Base-by-base conservation (phyloP, 2,329 filamentous ascomycete species). In the Penicillium sp. region DNA sequence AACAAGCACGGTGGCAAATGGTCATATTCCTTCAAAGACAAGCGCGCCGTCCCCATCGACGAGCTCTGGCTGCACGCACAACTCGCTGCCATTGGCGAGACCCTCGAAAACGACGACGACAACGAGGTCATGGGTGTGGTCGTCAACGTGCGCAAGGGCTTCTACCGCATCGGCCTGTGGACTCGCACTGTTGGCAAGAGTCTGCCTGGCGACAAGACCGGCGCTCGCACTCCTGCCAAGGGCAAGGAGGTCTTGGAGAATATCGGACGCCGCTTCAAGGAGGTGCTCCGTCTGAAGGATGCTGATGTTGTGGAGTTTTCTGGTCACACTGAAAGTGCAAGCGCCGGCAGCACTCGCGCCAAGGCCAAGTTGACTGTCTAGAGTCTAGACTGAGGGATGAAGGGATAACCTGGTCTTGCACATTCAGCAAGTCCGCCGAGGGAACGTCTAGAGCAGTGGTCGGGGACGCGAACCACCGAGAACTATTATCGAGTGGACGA, bases 1-100 rank as follows among this genome's bases (percentile, higher is more conserved):
- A 99, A 99, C 82, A 99, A 97, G 84, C 91, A 97, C 74, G 94
- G 94, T 66, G 94, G 94, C 77, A 97, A 97, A 79, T 99, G 94
- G 94, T 92, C 93, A 24, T 97, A 95, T 79, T 88, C 90, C 69
- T 97, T 96, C 86, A 96, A 95, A 81, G 91, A 97, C 67, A 97
- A 96, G 84, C 88, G 89, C 70, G 85, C 81, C 64, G 84, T 96
- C 72, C 90, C 93, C 66, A 95, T 97, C 74, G 93, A 99, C 72
- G 89, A 93, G 58, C 83, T 96, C 55, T 99, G 94, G 94, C 86
- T 99, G 59, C 90, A 97, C 74, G 90, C 96, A 61, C 96, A 99
- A 87, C 88, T 99, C 66, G 86, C 89, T 30, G 94, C 92, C 56
- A 97, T 99, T 65, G 94, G 94, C 69, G 95, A 99, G 83, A 97